A percentile compares a stretch with the other conserved stretches of the same genome.
Conservation (phyloP, 768 basidiomycete species). For the Naganishia randhawae region DNA sequence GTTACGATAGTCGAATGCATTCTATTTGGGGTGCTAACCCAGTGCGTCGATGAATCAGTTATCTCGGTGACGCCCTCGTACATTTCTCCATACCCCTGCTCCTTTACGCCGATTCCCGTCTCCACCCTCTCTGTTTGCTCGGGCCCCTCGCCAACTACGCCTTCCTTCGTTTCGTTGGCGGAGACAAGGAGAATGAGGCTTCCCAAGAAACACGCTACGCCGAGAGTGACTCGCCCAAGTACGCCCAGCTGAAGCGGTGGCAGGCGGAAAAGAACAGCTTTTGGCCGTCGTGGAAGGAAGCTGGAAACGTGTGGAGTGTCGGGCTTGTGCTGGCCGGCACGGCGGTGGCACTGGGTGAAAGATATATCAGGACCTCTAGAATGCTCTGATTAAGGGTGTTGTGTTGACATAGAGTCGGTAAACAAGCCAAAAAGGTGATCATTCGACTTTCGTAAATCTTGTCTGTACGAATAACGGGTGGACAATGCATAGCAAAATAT, state of each 20-base stretch:
- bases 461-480: neutral
- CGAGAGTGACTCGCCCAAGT: slow-evolving; percentile 26
- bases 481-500: neutral
- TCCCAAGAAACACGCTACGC: slow-evolving; percentile 33
- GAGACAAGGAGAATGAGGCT: slow-evolving; percentile 40
- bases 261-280: slow-evolving; percentile 38
- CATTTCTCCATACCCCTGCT: slow-evolving; percentile 37
- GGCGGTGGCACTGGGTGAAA: slow-evolving; percentile 27
- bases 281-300: slow-evolving; percentile 36
- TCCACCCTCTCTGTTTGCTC: slow-evolving; percentile 42
- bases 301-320: slow-evolving; percentile 35
- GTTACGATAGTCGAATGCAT: no score
- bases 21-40: no score
- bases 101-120: slow-evolving; percentile 30
- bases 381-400: neutral
- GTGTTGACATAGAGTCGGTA: no score
- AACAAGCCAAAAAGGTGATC: no score
- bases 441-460: no score
- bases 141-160: slow-evolving; percentile 37
- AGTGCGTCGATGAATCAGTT: slow-evolving; percentile 32
- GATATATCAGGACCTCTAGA: slow-evolving; percentile 12
- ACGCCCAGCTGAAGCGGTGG: slow-evolving; percentile 29
- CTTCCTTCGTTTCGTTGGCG: slow-evolving; percentile 38
- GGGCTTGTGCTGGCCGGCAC: slow-evolving; percentile 28
- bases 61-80: slow-evolving; percentile 34